phyloP scores from a whole-genome alignment of 345 rosid species.

The Mercurialis annua region DNA sequence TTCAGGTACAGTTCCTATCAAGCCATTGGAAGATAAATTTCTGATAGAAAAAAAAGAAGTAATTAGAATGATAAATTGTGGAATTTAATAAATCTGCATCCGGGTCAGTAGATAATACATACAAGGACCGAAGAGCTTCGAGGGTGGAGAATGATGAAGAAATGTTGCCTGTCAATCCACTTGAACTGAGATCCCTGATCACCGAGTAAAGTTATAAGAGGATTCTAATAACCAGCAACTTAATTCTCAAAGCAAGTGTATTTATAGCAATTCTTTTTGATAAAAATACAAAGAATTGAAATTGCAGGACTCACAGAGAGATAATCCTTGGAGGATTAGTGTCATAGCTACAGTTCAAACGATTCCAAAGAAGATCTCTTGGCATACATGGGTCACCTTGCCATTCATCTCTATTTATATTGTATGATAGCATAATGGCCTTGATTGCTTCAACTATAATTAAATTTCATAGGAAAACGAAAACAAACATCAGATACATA shows the following conservation, averaged over 20 bases:
- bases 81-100: not conserved
- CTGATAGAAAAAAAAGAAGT: not conserved
- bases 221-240: too few species aligned
- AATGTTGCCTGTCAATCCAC: slow-evolving; percentile 1
- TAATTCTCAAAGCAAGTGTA: too few species aligned
- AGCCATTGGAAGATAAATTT: slow-evolving; percentile 13
- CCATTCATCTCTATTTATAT: slow-evolving; percentile 14
- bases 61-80: not conserved
- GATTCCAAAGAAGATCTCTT: slow-evolving; percentile 15
- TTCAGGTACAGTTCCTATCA: slow-evolving; percentile 13
- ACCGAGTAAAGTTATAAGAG: not conserved
- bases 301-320: slow-evolving; percentile 30
- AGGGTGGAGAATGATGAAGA: slow-evolving; percentile 8
- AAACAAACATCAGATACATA: too few species aligned
- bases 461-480: too few species aligned
- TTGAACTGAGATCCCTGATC: slow-evolving; percentile 12
- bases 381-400: slow-evolving; percentile 41
- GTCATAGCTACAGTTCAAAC: slow-evolving; percentile 19
- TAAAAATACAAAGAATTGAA: too few species aligned
- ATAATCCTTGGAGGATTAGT: slow-evolving; percentile 26
- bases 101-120: not conserved
- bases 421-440: slow-evolving; percentile 14
- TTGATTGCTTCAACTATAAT: slow-evolving; percentile 23
- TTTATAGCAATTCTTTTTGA: too few species aligned
- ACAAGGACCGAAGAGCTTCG: not conserved